Evolutionary conservation across 805 yeast species (phyloP).

Genomic region (Candida dajiaensis): DNA sequence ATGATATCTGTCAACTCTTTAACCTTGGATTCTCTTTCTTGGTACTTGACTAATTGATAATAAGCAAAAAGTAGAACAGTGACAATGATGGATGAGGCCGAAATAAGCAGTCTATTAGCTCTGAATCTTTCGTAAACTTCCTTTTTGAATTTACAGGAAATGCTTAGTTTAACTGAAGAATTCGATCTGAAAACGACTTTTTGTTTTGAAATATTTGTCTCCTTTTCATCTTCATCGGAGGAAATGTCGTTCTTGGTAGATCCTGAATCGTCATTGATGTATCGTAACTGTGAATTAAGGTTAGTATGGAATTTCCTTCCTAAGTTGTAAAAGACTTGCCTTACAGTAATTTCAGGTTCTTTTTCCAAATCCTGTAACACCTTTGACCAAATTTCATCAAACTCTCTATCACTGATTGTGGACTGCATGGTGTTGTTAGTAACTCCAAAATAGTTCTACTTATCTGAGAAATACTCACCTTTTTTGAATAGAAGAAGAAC

Average conservation of each 20-base stretch:
- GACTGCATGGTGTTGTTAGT: constrained; percentile 1
- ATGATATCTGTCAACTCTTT: constrained; percentile 43
- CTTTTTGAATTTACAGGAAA: constrained; percentile 50
- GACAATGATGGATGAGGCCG: constrained; percentile 10
- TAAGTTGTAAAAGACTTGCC: constrained; percentile 50
- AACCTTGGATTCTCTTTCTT: constrained; percentile 34
- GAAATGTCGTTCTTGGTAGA: constrained; percentile 31
- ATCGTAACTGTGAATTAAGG: constrained; percentile 16
- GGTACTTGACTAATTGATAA: constrained; percentile 31
- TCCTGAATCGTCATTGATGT: constrained; percentile 33
- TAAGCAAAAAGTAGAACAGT: constrained; percentile 21
- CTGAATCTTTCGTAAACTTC: constrained; percentile 37
- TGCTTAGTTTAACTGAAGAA: constrained; percentile 57
- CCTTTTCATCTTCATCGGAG: constrained; percentile 34
- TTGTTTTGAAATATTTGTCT: constrained; percentile 30
- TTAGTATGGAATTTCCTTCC: constrained; percentile 15
- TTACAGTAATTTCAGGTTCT: constrained; percentile 69
- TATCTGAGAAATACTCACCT: constrained; percentile 19
- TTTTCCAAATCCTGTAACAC: constrained; percentile 54
- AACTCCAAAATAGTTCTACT: not conserved
- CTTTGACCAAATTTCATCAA: constrained; percentile 67
- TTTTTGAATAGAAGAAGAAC: constrained; percentile 36
- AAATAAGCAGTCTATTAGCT: constrained; percentile 18
- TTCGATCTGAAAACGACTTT: constrained; percentile 58
- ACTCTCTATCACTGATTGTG: constrained; percentile 46